Evolutionary conservation across 768 basidiomycete genomes (phyloP), one percentile per base, ranked within the genome.

Genomic region (Russula foetens): DNA sequence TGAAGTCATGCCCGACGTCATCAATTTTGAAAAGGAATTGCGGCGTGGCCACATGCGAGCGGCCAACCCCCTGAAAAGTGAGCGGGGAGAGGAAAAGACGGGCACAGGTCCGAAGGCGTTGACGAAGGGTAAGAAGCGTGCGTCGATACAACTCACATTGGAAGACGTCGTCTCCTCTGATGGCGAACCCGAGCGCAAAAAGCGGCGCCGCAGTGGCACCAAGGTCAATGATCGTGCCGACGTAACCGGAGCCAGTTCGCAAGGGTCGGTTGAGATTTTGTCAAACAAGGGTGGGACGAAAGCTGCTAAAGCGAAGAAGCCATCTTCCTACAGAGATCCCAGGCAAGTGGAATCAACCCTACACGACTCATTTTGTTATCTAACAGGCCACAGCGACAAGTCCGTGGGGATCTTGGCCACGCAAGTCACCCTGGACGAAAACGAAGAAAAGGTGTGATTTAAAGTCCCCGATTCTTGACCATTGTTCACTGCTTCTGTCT

Each of bases 1-100:
- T 8, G 73, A 75, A 53, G 75, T 92, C 58, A 92, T 92, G 84
- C 90, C 90, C 0, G 91, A 93, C 65, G 76, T 90, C 3, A 64
- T 84, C 43, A 80, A 76, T 58, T 92, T 78, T 67, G 82, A 91
- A 69, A 80, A 80, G 66, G 85, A 92, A 73, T 76, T 81, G 75
- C 81, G 80, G 65, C 65, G 65, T 2, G 72, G 73, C 21, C 50
- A 63, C 21, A 70, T 75, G 38, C 69, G 68, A 35, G 61, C 55
- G 2, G 67, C 53, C 23, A 61, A 68, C 58, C 67, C 72, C 23
- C 60, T 61, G 29, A 67, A 70, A 21, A 19, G 39, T 21, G 41
- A 63, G 31, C 55, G 56, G 52, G 39, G 59, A 21, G 65, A 70
- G 60, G 66, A 59, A n/a, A 67, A 65, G 53, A 63, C 55, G 55